Conservation (phyloP, 2,329 filamentous ascomycete genomes). For the Nothomitra cinnamomea region DNA sequence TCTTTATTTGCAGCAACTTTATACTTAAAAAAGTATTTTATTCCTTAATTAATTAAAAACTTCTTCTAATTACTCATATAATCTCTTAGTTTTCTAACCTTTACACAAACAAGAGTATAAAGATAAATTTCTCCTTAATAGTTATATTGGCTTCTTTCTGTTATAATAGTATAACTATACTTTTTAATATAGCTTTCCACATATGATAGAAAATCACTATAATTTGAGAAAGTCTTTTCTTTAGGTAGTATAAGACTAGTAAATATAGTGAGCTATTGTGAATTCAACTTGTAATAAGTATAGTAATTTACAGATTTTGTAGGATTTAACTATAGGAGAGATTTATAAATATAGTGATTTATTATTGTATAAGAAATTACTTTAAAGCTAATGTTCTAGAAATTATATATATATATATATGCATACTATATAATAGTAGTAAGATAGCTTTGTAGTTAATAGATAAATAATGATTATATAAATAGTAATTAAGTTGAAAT, state of each 20-base stretch:
- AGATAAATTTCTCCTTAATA: neutral
- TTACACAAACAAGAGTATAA: neutral
- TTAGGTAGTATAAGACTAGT: neutral
- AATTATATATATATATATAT: neutral
- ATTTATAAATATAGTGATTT: too few relatives aligned
- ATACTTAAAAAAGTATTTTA: too few relatives aligned
- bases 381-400: neutral
- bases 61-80: too few relatives aligned
- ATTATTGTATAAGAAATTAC: too few relatives aligned
- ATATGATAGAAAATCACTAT: neutral
- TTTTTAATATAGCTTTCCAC: neutral
- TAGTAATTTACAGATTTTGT: too few relatives aligned
- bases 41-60: too few relatives aligned
- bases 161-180: neutral
- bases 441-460: neutral
- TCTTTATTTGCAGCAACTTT: too few relatives aligned
- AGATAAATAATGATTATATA: neutral
- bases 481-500: neutral
- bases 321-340: neutral
- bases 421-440: neutral
- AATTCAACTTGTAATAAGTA: neutral
- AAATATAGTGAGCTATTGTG: neutral
- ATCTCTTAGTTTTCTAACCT: too few relatives aligned
- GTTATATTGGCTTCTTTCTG: neutral
- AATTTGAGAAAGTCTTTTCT: neutral